Percentiles rank a stretch among this genome's conserved stretches.
phyloP scores from a whole-genome alignment of 495 filamentous ascomycete genomes.

The Antarctomyces pellizariae region DNA sequence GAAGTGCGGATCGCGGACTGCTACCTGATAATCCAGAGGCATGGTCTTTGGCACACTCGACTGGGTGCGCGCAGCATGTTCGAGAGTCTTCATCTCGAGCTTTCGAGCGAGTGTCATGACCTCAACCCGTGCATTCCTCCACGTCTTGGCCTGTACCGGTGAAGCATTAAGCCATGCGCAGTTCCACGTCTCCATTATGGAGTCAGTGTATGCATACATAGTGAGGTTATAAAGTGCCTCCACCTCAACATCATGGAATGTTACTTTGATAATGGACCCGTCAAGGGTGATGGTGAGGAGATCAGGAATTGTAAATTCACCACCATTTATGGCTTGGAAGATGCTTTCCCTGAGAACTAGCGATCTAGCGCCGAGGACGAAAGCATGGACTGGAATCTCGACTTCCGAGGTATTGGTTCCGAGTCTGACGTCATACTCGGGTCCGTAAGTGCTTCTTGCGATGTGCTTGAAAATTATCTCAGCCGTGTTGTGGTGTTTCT shows the following conservation, averaged over 20 bases:
- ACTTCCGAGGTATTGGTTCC: slow-evolving; percentile 27
- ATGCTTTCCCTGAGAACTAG: slow-evolving; percentile 26
- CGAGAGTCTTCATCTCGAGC: slow-evolving; percentile 41
- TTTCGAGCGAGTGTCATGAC: slow-evolving; percentile 54
- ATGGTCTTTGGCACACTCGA: too few relatives aligned
- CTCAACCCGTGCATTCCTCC: too few relatives aligned
- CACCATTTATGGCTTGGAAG: slow-evolving; percentile 3
- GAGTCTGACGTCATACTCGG: slow-evolving; percentile 21
- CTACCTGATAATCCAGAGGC: too few relatives aligned
- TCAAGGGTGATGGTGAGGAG: slow-evolving; percentile 31
- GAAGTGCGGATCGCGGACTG: slow-evolving; percentile 40
- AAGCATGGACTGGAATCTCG: slow-evolving; percentile 59
- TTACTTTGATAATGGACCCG: slow-evolving; percentile 25
- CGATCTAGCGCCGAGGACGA: slow-evolving; percentile 54
- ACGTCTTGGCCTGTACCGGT: slow-evolving; percentile 51
- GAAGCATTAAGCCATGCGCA: slow-evolving; percentile 23
- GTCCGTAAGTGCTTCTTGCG: too few relatives aligned
- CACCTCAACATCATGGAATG: slow-evolving; percentile 44
- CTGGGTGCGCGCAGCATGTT: slow-evolving; percentile 51
- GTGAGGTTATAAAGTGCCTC: slow-evolving; percentile 55
- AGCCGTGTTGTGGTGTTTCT: slow-evolving; percentile 32
- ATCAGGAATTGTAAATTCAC: slow-evolving; percentile 23
- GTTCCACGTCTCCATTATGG: slow-evolving; percentile 67
- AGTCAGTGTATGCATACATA: slow-evolving; percentile 63
- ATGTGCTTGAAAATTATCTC: too few relatives aligned